phyloP scores from a whole-genome alignment of 2,329 filamentous ascomycete species.

The Colletotrichum destructivum region DNA sequence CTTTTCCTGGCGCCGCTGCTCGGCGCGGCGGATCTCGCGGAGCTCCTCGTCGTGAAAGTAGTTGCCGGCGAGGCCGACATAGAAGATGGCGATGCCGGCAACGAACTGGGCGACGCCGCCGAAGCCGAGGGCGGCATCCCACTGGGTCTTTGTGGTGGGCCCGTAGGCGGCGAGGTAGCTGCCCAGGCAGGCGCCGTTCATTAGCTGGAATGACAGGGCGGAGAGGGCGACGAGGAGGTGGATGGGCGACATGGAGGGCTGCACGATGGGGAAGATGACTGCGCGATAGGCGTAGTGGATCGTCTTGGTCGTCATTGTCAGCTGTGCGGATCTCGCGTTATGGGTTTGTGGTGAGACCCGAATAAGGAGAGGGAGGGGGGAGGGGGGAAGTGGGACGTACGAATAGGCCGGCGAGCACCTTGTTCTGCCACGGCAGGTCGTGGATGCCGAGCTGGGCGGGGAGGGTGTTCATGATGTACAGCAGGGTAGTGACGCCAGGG shows the following conservation, averaged over 20 bases:
- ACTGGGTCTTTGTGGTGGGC: slow-evolving; percentile 70
- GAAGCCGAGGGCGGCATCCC: slow-evolving; percentile 58
- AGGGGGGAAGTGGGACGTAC: slow-evolving; percentile 52
- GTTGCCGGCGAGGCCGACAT: slow-evolving; percentile 82
- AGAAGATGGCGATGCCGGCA: slow-evolving; percentile 82
- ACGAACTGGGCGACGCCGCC: slow-evolving; percentile 63
- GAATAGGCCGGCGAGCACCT: slow-evolving; percentile 80
- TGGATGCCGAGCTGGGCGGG: slow-evolving; percentile 70
- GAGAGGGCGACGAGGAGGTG: slow-evolving; percentile 76
- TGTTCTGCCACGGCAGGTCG: slow-evolving; percentile 82
- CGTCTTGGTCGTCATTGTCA: slow-evolving; percentile 59
- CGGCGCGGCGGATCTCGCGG: slow-evolving; percentile 84
- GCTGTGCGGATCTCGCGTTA: neutral
- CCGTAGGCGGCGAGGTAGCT: slow-evolving; percentile 89
- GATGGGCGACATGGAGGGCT: slow-evolving; percentile 94
- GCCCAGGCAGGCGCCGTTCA: slow-evolving; percentile 84
- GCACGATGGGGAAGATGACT: slow-evolving; percentile 83
- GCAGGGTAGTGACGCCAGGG: slow-evolving; percentile 80
- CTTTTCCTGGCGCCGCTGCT: slow-evolving; percentile 71
- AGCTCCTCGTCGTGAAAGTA: slow-evolving; percentile 93
- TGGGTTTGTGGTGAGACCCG: no score
- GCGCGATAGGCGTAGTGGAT: slow-evolving; percentile 95
- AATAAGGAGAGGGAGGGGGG: neutral
- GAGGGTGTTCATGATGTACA: slow-evolving; percentile 84
- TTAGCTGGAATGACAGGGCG: slow-evolving; percentile 82